These are phyloP conservation scores for Cytospora piceae DNA, from an alignment of 2,329 filamentous ascomycete genomes.

Conservation along the genomic window DNA sequence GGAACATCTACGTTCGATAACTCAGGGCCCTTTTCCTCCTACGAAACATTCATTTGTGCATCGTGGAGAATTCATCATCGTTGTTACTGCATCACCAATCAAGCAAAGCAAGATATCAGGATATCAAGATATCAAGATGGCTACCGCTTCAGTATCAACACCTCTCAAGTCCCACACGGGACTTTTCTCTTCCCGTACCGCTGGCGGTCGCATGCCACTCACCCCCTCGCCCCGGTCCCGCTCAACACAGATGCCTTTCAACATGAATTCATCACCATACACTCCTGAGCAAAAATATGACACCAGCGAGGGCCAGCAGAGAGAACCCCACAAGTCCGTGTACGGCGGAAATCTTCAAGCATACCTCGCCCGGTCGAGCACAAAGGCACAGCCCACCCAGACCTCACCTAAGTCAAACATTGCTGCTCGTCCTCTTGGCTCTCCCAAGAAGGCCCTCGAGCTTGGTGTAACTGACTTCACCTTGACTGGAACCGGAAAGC, in stretches of 20 bases:
- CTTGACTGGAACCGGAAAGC: constrained; percentile 77
- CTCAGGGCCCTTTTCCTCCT: constrained; percentile 42
- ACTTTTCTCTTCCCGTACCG: constrained; percentile 88
- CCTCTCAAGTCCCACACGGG: constrained; percentile 94
- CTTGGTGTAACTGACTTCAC: constrained; percentile 92
- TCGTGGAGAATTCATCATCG: constrained; percentile 47
- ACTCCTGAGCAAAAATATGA: constrained; percentile 68
- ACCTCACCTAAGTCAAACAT: constrained; percentile 98
- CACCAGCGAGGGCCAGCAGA: constrained; percentile 50
- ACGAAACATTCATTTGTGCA: constrained; percentile 53
- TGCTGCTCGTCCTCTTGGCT: constrained; percentile 66
- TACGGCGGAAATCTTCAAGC: constrained; percentile 80
- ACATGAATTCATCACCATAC: constrained; percentile 72
- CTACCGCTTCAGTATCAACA: constrained; percentile 78
- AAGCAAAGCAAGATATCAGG: constrained; percentile 34
- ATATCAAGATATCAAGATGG: constrained; percentile 66
- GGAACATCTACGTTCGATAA: constrained; percentile 53
- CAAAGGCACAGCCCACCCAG: constrained; percentile 72
- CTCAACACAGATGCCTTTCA: constrained; percentile 53
- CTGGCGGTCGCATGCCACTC: constrained; percentile 91
- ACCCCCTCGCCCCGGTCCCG: constrained; percentile 83
- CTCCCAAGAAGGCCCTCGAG: constrained; percentile 82
- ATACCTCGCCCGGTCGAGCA: constrained; percentile 72
- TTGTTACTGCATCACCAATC: constrained; percentile 39
- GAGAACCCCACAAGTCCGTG: constrained; percentile 69